Base-by-base conservation (phyloP, 192 early-diverging fungal genomes). In the Phlyctochytrium arcticum region DNA sequence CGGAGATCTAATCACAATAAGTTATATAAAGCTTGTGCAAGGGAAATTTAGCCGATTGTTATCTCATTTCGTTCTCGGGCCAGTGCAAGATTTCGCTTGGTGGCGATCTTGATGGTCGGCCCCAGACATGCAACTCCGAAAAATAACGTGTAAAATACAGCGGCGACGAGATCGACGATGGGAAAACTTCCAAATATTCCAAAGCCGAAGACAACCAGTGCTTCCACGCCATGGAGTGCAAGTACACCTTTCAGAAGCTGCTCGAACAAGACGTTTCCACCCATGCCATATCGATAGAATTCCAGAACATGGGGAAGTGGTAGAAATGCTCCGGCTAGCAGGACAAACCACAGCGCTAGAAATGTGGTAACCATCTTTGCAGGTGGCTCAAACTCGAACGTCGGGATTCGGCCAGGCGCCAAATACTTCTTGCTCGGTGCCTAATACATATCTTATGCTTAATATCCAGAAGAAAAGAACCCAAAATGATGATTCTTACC, bases 61-160 rank as follows among this genome's bases (percentile, higher is more conserved):
- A 53, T 29, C 12, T 26, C 37, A 31, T 59, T 29, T 29, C 21
- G n/a, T 42, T 30, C 23, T 5, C 23, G 19, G 9, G 5, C 34
- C 29, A 39, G n/a, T 5, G 29, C 21, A 17, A 36, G 3, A 26
- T 48, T 61, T 49, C 62, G 26, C 32, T 21, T 54, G 26, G 36
- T 35, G 29, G 63, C 63, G 27, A 42, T 46, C 26, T 65, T 65
- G 42, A 65, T 37, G 3, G 46, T 35, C 7, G 53, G 23, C 17
- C 54, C 54, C 51, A 65, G 30, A 9, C 23, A 27, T 26, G 23
- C 54, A 9, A 65, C 27, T 42, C 63, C 63, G 39, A 65, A 65
- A 10, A 54, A 1, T n/a, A 65, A 21, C 21, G 54, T 46, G 3
- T 27, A 27, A 6, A 65, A 7, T n/a, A 33, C 5, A 24, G 39